Base-by-base conservation (phyloP, 441 rosid genomes). In the Erodium trifolium region DNA sequence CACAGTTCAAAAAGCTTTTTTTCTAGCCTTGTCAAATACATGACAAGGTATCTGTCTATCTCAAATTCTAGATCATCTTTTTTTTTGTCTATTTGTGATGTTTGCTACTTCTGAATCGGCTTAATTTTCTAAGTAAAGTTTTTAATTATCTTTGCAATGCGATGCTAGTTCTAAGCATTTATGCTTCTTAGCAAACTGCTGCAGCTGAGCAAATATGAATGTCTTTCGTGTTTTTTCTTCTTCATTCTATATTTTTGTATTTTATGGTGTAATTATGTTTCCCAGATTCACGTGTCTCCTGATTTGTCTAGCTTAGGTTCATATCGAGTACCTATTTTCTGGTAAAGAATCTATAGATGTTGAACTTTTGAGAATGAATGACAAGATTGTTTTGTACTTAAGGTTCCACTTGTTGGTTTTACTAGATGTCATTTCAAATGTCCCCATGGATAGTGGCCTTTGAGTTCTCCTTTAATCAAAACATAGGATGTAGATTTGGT, bases 1-100 rank as follows among this genome's bases (percentile, higher is more conserved):
- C 98, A 93, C 70, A 82, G 89, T 41, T 80, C 84, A 2, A 86
- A 67, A 75, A 72, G 71, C 72, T 93, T 93, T 82, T 91, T 93
- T 67, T 55, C 78, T 45, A 29, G 81, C 75, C 94, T 93, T 16
- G 75, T 89, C 79, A 76, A 82, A 65, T 93, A 89, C 81, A 89
- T 93, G 89, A 84, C 86, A 0, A 89, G 97, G 96, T 93, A 76
- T 18, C 19, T 47, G 45, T 18, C 16, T 45, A 17, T 29, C 60
- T 74, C 17, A 51, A 13, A 62, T 10, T 45, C 51, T 62, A 27
- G 41, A 0, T 14, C 9, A 7, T 16, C n/a, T n/a, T 3, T 66
- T 13, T 45, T 34, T 55, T 5, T 14, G 45, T 66, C 55, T 19
- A 17, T 14, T 17, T 11, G 35, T 53, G 12, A 17, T n/a, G 18